Percentiles rank a stretch among this genome's conserved stretches.
These are phyloP conservation scores for Oxytropis ochrocephala DNA, from an alignment of 306 rosid genomes.

Conservation along the genomic window DNA sequence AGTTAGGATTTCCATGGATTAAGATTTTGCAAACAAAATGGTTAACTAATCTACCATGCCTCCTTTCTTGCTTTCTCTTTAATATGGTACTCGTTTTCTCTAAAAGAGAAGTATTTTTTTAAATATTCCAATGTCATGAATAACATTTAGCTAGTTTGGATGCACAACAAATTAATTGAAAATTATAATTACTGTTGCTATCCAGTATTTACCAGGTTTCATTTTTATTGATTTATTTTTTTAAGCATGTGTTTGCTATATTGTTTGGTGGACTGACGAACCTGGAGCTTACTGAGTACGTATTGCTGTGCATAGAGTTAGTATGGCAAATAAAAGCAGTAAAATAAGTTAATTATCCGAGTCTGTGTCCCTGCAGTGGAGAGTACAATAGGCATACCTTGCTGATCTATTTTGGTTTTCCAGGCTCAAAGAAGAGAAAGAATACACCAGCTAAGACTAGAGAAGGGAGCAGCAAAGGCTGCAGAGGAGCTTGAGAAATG, in stretches of 20 bases:
- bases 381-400: background rate
- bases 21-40: background rate
- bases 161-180: background rate
- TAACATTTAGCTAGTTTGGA: background rate
- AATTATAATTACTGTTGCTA: background rate
- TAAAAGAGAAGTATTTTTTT: background rate
- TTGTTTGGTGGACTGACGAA: background rate
- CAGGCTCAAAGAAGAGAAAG: conserved; percentile 80
- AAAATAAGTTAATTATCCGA: background rate
- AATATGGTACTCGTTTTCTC: background rate
- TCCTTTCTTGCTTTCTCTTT: background rate
- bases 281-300: background rate
- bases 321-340: background rate
- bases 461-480: conserved; percentile 88
- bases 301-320: background rate
- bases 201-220: background rate
- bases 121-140: background rate
- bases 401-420: conserved; percentile 21
- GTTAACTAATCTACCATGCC: background rate
- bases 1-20: background rate
- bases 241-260: background rate
- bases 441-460: conserved; percentile 71
- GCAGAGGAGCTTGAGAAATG: conserved; percentile 94
- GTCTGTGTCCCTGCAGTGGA: background rate
- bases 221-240: background rate